phyloP scores from a whole-genome alignment of 1,139 yeast species.

The Suhomyces guaymorum region DNA sequence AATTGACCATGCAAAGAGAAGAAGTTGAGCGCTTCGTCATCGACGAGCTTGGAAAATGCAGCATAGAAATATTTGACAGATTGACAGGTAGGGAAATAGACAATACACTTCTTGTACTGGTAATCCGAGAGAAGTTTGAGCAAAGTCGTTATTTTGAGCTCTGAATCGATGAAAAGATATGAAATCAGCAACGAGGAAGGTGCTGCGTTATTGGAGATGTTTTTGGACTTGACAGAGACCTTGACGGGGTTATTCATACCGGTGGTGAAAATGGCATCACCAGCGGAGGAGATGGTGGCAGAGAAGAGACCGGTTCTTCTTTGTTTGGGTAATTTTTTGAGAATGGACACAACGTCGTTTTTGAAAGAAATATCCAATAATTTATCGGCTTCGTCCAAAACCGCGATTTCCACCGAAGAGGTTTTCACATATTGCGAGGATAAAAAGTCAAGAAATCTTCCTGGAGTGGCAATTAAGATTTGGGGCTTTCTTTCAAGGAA shows the following conservation, averaged over 20 bases:
- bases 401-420: constrained; percentile 65
- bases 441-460: constrained; percentile 78
- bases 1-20: constrained; percentile 86
- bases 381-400: constrained; percentile 92
- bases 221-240: constrained; percentile 63
- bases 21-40: constrained; percentile 39
- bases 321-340: constrained; percentile 77
- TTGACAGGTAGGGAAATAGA: constrained; percentile 88
- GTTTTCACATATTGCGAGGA: constrained; percentile 52
- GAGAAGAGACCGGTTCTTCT: constrained; percentile 91
- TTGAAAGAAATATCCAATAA: constrained; percentile 79
- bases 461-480: constrained; percentile 89
- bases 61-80: constrained; percentile 76
- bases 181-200: constrained; percentile 70
- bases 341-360: constrained; percentile 64
- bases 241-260: constrained; percentile 92
- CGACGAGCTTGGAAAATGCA: constrained; percentile 41
- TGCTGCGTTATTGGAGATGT: constrained; percentile 33
- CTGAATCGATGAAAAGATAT: constrained; percentile 63
- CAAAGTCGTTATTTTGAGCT: constrained; percentile 58
- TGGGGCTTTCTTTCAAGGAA: constrained; percentile 63
- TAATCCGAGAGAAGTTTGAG: constrained; percentile 54
- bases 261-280: constrained; percentile 63
- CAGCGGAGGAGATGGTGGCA: constrained; percentile 86
- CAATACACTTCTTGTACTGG: constrained; percentile 73